Conservation (phyloP, 345 rosid genomes). For the Pistacia atlantica region DNA sequence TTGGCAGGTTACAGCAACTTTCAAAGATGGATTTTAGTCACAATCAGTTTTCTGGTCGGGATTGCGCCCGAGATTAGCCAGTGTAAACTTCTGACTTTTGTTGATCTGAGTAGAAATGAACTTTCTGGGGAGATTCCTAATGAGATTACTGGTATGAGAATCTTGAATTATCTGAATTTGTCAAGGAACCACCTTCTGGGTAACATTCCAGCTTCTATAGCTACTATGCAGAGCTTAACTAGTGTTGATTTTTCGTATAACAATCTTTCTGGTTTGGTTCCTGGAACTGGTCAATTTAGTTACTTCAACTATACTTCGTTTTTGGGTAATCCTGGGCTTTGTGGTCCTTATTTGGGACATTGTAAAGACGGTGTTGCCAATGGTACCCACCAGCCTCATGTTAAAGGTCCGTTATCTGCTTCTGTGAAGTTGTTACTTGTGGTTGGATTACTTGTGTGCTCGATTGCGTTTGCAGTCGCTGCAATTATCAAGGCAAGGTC, state of each 20-base stretch:
- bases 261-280: conserved; percentile 90
- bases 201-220: conserved; percentile 65
- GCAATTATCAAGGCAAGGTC: conserved; percentile 86
- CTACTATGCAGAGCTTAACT: conserved; percentile 89
- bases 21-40: conserved; percentile 81
- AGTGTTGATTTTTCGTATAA: conserved; percentile 91
- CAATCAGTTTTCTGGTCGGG: conserved; percentile 65
- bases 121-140: conserved; percentile 81
- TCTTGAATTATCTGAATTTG: conserved; percentile 79
- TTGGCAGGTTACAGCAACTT: conserved; percentile 79
- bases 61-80: conserved; percentile 70
- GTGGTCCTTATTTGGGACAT: conserved; percentile 87
- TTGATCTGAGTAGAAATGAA: conserved; percentile 81
- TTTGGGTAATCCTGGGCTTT: conserved; percentile 72
- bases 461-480: conserved; percentile 77
- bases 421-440: conserved; percentile 83
- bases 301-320: conserved; percentile 92
- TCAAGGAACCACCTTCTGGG: conserved; percentile 81
- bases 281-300: conserved; percentile 85
- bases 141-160: conserved; percentile 78
- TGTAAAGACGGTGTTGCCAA: conserved; percentile 62
- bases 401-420: conserved; percentile 70
- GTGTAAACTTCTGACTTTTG: conserved; percentile 76
- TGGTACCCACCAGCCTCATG: conserved; percentile 54
- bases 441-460: conserved; percentile 76